Evolutionary conservation across 2,329 filamentous ascomycete species (phyloP).

Genomic region (Fusarium luffae): DNA sequence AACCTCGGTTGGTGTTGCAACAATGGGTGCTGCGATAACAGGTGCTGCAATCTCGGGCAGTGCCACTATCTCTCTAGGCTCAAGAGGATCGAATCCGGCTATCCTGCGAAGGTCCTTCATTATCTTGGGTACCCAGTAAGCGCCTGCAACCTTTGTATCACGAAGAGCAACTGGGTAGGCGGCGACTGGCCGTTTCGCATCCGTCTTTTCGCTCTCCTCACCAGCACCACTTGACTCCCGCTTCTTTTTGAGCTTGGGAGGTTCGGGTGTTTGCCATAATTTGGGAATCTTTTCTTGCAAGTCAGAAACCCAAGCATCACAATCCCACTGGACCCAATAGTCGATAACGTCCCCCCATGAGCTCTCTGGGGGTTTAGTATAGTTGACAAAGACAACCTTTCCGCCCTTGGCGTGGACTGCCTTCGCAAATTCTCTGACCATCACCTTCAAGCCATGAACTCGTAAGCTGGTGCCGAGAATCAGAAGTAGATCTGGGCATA

Average conservation of each 20-base stretch:
- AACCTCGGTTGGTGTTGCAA: conserved; percentile 5
- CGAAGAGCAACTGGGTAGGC: conserved; percentile 57
- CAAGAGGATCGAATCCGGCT: conserved; percentile 42
- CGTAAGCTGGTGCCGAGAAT: conserved; percentile 77
- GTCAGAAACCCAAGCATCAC: conserved; percentile 77
- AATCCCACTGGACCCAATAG: conserved; percentile 80
- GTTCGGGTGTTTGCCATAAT: conserved; percentile 67
- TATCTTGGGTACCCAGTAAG: conserved; percentile 59
- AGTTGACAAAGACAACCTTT: conserved; percentile 78
- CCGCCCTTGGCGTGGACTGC: conserved; percentile 75
- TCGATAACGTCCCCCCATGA: conserved; percentile 79
- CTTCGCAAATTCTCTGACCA: conserved; percentile 78
- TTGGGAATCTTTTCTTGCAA: conserved; percentile 68
- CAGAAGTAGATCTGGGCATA: conserved; percentile 73
- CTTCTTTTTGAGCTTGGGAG: conserved; percentile 55
- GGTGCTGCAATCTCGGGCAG: conserved; percentile 7
- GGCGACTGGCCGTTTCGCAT: conserved; percentile 49
- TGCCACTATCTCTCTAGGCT: conserved; percentile 34
- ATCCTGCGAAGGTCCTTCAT: conserved; percentile 53
- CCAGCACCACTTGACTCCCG: conserved; percentile 45
- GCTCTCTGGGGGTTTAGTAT: conserved; percentile 77
- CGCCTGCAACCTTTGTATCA: conserved; percentile 59
- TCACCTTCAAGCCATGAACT: conserved; percentile 76
- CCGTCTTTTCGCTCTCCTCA: conserved; percentile 43
- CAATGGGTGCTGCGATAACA: background rate